A percentile compares a stretch with the other conserved stretches of the same genome.
These are phyloP conservation scores for Gnaphalium uliginosum DNA, from an alignment of 129 eudicot genomes.

Conservation along the genomic window DNA sequence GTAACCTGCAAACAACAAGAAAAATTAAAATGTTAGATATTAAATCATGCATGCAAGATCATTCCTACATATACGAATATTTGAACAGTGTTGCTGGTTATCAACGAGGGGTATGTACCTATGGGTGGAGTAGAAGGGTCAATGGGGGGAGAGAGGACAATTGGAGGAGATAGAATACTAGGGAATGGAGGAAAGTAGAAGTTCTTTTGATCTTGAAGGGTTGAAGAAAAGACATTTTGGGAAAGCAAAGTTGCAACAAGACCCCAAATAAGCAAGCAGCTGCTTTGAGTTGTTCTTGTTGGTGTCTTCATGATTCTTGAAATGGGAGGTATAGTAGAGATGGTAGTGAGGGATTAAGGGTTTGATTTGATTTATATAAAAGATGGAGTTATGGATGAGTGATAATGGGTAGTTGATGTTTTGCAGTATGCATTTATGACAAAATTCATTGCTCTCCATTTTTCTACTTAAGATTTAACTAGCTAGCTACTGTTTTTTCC, in stretches of 20 bases:
- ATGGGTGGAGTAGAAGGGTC: constrained; percentile 33
- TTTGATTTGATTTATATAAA: constrained; percentile 36
- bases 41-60: neutral
- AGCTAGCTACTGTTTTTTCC: constrained; percentile 8
- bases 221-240: constrained; percentile 38
- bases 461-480: constrained; percentile 5
- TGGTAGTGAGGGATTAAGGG: constrained; percentile 19
- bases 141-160: constrained; percentile 20
- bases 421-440: constrained; percentile 61
- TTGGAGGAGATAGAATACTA: constrained; percentile 26
- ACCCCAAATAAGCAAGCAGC: constrained; percentile 42
- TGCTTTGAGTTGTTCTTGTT: constrained; percentile 31
- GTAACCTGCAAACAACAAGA: constrained; percentile 17
- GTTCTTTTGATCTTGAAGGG: constrained; percentile 56
- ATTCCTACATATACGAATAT: neutral
- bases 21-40: neutral
- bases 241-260: constrained; percentile 51
- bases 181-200: constrained; percentile 53
- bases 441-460: constrained; percentile 37
- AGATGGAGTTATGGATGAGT: constrained; percentile 59
- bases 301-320: constrained; percentile 29
- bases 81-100: neutral
- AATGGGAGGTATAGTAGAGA: constrained; percentile 13
- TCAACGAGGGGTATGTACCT: neutral
- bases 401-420: constrained; percentile 58